Evolutionary conservation across 805 yeast genomes (phyloP).

Genomic region (Komagataella ulmi): DNA sequence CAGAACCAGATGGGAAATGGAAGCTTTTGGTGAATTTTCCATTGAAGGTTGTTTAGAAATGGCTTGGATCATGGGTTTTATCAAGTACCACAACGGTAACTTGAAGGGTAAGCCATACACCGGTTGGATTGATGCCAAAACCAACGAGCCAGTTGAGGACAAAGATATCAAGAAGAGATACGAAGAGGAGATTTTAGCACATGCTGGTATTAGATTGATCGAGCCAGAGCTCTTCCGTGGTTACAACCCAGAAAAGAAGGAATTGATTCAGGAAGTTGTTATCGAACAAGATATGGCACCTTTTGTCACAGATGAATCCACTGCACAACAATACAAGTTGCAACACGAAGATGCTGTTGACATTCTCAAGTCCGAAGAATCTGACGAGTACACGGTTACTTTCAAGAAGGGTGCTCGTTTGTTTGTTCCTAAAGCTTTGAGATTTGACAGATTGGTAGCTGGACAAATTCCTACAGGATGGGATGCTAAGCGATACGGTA

Average conservation of each 20-base stretch:
- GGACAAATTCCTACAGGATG: conserved; percentile 99
- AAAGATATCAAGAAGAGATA: conserved; percentile 86
- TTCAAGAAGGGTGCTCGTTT: conserved; percentile 88
- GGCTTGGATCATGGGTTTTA: conserved; percentile 99
- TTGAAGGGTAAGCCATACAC: conserved; percentile 83
- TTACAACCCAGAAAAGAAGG: conserved; percentile 89
- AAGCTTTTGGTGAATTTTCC: conserved; percentile 86
- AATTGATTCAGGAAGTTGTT: conserved; percentile 88
- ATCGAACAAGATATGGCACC: conserved; percentile 95
- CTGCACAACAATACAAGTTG: conserved; percentile 86
- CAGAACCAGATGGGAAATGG: conserved; percentile 99
- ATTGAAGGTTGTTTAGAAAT: conserved; percentile 96
- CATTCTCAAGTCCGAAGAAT: conserved; percentile 73
- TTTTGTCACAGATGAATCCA: conserved; percentile 87
- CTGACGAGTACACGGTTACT: conserved; percentile 86
- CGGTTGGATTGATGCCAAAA: conserved; percentile 96
- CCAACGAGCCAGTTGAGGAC: conserved; percentile 88
- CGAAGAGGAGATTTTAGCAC: conserved; percentile 79
- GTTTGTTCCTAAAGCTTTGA: conserved; percentile 77
- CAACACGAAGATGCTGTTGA: conserved; percentile 94
- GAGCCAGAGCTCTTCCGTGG: conserved; percentile 94
- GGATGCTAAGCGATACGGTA: conserved; percentile 92
- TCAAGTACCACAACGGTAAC: conserved; percentile 88
- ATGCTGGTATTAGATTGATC: conserved; percentile 91
- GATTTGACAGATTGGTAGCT: conserved; percentile 62